phyloP scores from a whole-genome alignment of 345 rosid genomes.

The Noccaea caerulescens region DNA sequence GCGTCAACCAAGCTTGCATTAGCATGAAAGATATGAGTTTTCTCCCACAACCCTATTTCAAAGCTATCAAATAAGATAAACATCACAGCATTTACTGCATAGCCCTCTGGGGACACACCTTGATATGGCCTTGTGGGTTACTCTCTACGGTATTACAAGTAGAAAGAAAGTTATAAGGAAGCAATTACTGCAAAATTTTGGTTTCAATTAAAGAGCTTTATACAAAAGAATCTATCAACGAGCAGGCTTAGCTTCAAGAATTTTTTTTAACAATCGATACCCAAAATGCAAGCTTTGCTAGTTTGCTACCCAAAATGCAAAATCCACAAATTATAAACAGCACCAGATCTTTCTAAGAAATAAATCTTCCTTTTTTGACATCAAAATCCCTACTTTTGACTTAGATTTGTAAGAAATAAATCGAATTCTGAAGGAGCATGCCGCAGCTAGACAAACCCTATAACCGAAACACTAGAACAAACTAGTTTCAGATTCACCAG shows the following conservation, averaged over 20 bases:
- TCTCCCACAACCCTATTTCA: conserved; percentile 21
- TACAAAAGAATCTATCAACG: neutral
- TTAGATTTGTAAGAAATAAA: conserved; percentile 1
- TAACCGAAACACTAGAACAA: neutral
- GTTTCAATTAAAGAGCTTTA: neutral
- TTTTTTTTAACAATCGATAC: neutral
- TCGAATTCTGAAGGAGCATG: neutral
- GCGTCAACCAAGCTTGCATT: conserved; percentile 8
- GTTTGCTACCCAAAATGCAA: neutral
- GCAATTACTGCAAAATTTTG: neutral
- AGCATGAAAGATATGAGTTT: neutral
- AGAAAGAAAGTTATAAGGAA: conserved; percentile 16
- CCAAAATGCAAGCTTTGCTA: conserved; percentile 30
- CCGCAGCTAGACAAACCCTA: neutral
- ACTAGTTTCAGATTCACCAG: conserved; percentile 15
- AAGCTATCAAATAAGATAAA: conserved; percentile 9
- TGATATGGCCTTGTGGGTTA: neutral
- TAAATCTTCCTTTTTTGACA: neutral
- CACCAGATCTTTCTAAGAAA: conserved; percentile 11
- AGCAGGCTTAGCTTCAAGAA: conserved; percentile 5
- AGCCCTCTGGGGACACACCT: conserved; percentile 6
- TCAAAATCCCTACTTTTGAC: conserved; percentile 18
- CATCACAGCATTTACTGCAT: conserved; percentile 25
- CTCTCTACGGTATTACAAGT: neutral
- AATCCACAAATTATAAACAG: conserved; percentile 10